Conservation (phyloP, 371 early-diverging fungal species). For the Mortierella sp. region DNA sequence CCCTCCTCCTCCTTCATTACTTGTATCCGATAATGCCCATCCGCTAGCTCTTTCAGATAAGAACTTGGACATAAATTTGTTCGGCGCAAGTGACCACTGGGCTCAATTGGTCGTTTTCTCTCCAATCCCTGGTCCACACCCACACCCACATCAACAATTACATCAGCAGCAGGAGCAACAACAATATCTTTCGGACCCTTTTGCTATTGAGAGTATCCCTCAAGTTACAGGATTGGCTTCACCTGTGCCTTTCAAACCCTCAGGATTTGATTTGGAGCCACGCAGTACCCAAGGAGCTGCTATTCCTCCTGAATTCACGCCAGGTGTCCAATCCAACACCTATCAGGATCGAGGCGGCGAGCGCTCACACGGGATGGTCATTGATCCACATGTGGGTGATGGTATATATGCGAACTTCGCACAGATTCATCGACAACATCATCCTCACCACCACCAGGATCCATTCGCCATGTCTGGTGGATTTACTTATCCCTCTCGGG, state of each 20-base stretch:
- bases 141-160: not conserved
- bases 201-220: not conserved
- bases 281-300: constrained; percentile 12
- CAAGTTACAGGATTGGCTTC: not conserved
- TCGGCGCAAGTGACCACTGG: constrained; percentile 13
- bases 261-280: not conserved
- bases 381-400: not conserved
- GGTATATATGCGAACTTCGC: not conserved
- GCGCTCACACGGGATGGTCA: constrained; percentile 17
- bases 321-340: constrained; percentile 37
- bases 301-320: constrained; percentile 27
- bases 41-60: not conserved
- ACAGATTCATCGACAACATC: not conserved
- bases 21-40: not conserved
- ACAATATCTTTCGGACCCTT: not conserved
- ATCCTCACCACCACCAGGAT: not conserved
- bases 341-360: constrained; percentile 23
- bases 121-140: constrained; percentile 1
- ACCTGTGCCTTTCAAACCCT: not conserved
- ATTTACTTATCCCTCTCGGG: not conserved
- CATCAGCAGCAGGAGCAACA: not conserved
- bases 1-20: not conserved
- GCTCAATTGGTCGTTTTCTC: constrained; percentile 17
- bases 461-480: not conserved
- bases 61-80: constrained; percentile 3